A percentile compares a stretch with the other conserved stretches of the same genome.
Conservation (phyloP, 306 rosid species). For the Castanea mollissima region DNA sequence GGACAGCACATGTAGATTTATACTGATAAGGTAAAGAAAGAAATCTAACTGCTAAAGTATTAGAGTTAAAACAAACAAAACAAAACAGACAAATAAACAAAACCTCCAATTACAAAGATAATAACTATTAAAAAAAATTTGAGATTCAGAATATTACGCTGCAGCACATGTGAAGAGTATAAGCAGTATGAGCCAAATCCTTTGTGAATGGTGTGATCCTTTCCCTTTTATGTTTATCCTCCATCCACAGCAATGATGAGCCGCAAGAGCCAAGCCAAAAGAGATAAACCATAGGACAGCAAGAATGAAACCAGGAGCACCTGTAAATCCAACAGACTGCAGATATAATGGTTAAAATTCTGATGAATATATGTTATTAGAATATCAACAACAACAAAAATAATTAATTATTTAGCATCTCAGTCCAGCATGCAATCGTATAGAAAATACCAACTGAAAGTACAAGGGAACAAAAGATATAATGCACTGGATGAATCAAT, state of each 20-base stretch:
- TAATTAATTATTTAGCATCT: not conserved
- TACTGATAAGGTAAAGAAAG: not conserved
- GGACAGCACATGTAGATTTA: not conserved
- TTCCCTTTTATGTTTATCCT: slow-evolving; percentile 60
- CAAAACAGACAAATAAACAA: not conserved
- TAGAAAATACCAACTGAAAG: not conserved
- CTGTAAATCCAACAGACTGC: slow-evolving; percentile 98
- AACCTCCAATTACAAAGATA: not conserved
- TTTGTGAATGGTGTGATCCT: slow-evolving; percentile 65
- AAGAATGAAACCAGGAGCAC: slow-evolving; percentile 78
- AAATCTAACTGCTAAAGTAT: not conserved
- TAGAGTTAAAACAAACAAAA: not conserved
- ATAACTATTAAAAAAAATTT: not conserved
- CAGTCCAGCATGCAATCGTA: not conserved
- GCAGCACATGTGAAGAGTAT: slow-evolving; percentile 72
- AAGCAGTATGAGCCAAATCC: slow-evolving; percentile 71
- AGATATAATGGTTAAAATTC: slow-evolving; percentile 11
- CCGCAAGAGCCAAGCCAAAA: slow-evolving; percentile 69
- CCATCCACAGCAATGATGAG: slow-evolving; percentile 90
- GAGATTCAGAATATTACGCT: slow-evolving; percentile 52
- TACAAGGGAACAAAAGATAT: not conserved
- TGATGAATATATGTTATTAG: not conserved
- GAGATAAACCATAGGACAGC: slow-evolving; percentile 78
- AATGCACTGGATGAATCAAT: not conserved
- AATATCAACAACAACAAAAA: not conserved